A percentile compares a stretch with the other conserved stretches of the same genome.
Evolutionary conservation across 1,284 basidiomycete genomes (phyloP).

Genomic region (Ceraceosorus bombacis): DNA sequence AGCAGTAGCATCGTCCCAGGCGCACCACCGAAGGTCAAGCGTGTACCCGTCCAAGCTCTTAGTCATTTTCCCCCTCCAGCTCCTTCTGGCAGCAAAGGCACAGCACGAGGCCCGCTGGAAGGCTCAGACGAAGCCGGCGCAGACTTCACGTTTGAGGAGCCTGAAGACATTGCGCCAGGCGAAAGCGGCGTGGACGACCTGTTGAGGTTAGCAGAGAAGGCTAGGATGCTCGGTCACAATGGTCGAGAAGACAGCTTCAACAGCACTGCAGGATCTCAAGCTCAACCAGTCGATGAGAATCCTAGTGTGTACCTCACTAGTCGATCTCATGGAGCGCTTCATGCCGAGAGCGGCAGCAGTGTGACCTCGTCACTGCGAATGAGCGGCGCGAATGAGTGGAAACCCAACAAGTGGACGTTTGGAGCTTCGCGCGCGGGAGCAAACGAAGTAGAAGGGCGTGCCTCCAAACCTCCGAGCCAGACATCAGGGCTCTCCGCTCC

Average conservation of each 20-base stretch:
- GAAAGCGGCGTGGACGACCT: slow-evolving; percentile 42
- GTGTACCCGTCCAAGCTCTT: slow-evolving; percentile 9
- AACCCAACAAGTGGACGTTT: slow-evolving; percentile 1
- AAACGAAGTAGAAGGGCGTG: slow-evolving; percentile 2
- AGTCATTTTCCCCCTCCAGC: slow-evolving; percentile 11
- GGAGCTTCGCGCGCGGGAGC: slow-evolving; percentile 4
- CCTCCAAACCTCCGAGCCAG: neutral
- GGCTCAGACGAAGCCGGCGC: neutral
- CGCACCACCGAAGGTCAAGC: slow-evolving; percentile 4
- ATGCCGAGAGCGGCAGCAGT: neutral
- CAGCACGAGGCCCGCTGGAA: neutral
- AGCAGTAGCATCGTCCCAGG: neutral
- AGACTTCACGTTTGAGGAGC: neutral
- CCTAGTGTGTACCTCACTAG: too few species aligned
- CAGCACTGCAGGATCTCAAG: neutral
- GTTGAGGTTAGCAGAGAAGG: slow-evolving; percentile 14
- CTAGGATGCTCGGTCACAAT: slow-evolving; percentile 3
- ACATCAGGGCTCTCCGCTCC: neutral
- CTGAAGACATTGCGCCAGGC: slow-evolving; percentile 21
- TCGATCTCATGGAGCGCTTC: too few species aligned
- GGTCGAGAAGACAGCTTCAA: neutral
- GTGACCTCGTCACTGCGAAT: slow-evolving; percentile 6
- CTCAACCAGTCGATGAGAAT: slow-evolving; percentile 1
- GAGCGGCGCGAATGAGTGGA: neutral
- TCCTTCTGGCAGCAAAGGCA: slow-evolving; percentile 9